phyloP scores from a whole-genome alignment of 129 eudicot genomes.

The carrot (Daucus carota) region DNA sequence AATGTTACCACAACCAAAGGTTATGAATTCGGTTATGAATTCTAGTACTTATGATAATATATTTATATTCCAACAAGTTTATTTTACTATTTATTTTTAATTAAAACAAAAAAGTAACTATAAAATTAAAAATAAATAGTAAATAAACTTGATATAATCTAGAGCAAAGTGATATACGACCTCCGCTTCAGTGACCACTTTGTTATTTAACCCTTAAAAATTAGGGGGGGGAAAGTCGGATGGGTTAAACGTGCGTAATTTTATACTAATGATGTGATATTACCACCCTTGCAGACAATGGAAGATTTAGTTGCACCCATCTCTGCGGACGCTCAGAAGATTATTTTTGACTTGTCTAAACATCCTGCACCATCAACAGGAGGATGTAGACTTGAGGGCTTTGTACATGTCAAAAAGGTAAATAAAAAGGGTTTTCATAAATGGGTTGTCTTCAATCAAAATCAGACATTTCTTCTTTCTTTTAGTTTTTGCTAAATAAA shows the following conservation, averaged over 20 bases:
- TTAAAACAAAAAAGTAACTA: too few species aligned
- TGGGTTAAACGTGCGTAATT: slow-evolving; percentile 8
- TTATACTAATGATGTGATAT: neutral
- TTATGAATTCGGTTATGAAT: too few species aligned
- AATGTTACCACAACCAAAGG: too few species aligned
- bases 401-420: slow-evolving; percentile 86
- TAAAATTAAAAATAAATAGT: too few species aligned
- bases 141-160: too few species aligned
- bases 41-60: too few species aligned
- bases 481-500: too few species aligned
- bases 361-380: slow-evolving; percentile 79
- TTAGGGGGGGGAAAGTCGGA: neutral
- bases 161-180: too few species aligned
- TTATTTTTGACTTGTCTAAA: slow-evolving; percentile 18
- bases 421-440: neutral
- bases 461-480: neutral
- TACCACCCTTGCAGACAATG: slow-evolving; percentile 48
- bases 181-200: too few species aligned
- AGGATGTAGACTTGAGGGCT: slow-evolving; percentile 96
- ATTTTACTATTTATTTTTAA: too few species aligned
- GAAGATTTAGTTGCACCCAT: slow-evolving; percentile 73
- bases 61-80: too few species aligned
- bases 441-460: neutral
- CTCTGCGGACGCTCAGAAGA: slow-evolving; percentile 22
- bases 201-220: too few species aligned